Evolutionary conservation across 176 grass and related monocot species (phyloP), one percentile per base, ranked within the genome.

Genomic region (Bromus sterilis): DNA sequence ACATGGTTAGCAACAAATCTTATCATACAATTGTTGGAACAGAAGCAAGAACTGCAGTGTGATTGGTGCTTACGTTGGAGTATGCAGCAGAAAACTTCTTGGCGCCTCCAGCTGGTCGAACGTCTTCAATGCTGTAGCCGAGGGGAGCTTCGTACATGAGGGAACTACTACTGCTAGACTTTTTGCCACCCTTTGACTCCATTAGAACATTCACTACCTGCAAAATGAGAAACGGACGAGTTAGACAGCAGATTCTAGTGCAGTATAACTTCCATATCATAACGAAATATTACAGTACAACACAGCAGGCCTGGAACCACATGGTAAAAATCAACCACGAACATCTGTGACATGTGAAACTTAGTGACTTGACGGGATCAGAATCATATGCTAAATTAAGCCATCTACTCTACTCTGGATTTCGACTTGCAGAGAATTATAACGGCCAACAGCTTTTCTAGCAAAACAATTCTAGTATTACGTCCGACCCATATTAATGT

Each of bases 31-130:
- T 21, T 11, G 9, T 14, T 0, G 9, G 0, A 72, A 74, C 41
- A 51, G 24, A 31, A 39, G 29, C 2, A 4, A 3, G 18, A 13
- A 21, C 48, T 4, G 1, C 2, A n/a, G n/a, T 24, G 20, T 66
- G 9, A 42, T 51, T 21, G 9, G 65, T 57, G 23, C 33, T 93
- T 80, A 93, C 91, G 91, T 93, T 93, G 46, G 91, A 93, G 85
- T 93, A 93, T 71, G 88, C 88, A 88, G 91, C 91, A 86, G 91
- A 93, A 56, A 90, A 93, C 68, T 93, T 93, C 91, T 86, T 90
- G 25, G 76, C 86, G 12, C 85, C 91, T 79, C 91, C 91, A 23
- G 88, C 85, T 34, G 91, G 91, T 93, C 91, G 91, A 80, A 93
- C 82, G 75, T 93, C 91, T 83, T 93, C 91, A 86, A 90, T 90